A percentile compares a stretch with the other conserved stretches of the same genome.
Conservation (phyloP, 257 asterid genomes). For the Nicotiana knightiana region DNA sequence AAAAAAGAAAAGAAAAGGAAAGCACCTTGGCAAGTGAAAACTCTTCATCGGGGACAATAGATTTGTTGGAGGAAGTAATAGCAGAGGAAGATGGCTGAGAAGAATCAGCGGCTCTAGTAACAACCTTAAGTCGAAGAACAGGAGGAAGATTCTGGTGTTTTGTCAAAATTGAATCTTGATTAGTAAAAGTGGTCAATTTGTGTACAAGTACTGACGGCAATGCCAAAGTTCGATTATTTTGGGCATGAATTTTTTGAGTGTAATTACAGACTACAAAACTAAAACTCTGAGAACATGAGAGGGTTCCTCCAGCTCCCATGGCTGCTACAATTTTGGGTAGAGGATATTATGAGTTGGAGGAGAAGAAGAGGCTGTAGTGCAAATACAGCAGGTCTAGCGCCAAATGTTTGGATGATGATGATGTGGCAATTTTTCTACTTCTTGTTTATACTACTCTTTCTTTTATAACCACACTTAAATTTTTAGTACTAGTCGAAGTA, state of each 20-base stretch:
- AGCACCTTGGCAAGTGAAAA: constrained; percentile 80
- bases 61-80: constrained; percentile 34
- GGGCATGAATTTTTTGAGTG: constrained; percentile 23
- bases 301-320: constrained; percentile 32
- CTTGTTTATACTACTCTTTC: not conserved
- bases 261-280: constrained; percentile 18
- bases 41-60: constrained; percentile 55
- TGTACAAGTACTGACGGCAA: not conserved
- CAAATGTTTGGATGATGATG: constrained; percentile 19
- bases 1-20: not conserved
- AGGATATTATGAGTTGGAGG: constrained; percentile 1
- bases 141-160: constrained; percentile 17
- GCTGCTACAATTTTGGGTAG: constrained; percentile 19
- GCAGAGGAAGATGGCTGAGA: constrained; percentile 52
- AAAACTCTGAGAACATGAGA: constrained; percentile 33
- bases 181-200: constrained; percentile 4
- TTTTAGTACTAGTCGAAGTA: too few species aligned
- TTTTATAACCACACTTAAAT: not conserved
- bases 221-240: constrained; percentile 19
- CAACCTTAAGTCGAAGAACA: constrained; percentile 21
- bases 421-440: constrained; percentile 23
- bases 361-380: constrained; percentile 14
- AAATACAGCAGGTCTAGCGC: constrained; percentile 16
- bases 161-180: constrained; percentile 18
- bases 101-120: constrained; percentile 67